Evolutionary conservation across 202 grass and related monocot species (phyloP).

Genomic region (Schoenoplectus triqueter): DNA sequence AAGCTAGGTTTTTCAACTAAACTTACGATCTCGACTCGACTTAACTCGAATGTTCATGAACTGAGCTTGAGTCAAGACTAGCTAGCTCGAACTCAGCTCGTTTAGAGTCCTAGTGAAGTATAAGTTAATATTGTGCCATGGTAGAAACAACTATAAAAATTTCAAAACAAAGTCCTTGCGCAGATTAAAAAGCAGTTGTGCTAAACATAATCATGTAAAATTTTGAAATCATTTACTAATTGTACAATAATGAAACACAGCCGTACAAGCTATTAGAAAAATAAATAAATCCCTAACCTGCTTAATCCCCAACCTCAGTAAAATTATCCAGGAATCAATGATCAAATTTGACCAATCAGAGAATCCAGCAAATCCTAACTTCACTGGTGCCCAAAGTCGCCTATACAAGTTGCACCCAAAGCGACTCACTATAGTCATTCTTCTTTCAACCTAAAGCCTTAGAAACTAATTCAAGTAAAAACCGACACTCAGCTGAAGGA

Average conservation of each 20-base stretch:
- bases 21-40: too few species aligned
- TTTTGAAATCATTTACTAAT: neutral
- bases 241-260: neutral
- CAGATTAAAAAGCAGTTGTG: neutral
- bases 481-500: slow-evolving; percentile 66
- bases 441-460: slow-evolving; percentile 29
- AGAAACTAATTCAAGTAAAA: slow-evolving; percentile 62
- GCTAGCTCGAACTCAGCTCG: too few species aligned
- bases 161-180: too few species aligned
- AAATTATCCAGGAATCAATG: neutral
- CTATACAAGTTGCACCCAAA: neutral
- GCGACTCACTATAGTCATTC: neutral
- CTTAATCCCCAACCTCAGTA: neutral
- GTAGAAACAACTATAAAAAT: too few species aligned
- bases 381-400: neutral
- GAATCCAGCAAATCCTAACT: slow-evolving; percentile 13
- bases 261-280: neutral
- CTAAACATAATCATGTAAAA: neutral
- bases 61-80: too few species aligned
- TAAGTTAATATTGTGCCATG: too few species aligned
- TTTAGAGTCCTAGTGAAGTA: too few species aligned
- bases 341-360: neutral
- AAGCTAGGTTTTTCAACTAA: too few species aligned
- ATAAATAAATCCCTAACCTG: slow-evolving; percentile 6
- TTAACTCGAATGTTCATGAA: too few species aligned